phyloP scores from a whole-genome alignment of 1,139 yeast genomes.

The Magnusiomyces fungicola region DNA sequence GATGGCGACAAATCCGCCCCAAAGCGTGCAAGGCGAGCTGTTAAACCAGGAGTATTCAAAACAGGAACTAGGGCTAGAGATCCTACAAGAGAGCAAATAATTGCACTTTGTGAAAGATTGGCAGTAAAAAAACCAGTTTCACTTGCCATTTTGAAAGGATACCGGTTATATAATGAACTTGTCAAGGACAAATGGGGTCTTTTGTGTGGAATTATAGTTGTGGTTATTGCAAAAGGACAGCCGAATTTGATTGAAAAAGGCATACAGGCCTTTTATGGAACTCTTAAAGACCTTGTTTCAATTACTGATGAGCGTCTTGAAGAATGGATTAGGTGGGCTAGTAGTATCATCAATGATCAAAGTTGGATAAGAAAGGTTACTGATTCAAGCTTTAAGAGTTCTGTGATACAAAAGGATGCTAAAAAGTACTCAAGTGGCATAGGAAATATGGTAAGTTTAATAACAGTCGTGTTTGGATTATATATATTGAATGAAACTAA shows the following conservation, averaged over 20 bases:
- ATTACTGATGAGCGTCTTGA: constrained; percentile 19
- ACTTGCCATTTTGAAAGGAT: constrained; percentile 30
- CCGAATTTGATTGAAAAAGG: constrained; percentile 22
- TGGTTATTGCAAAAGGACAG: constrained; percentile 28
- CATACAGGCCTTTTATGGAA: constrained; percentile 13
- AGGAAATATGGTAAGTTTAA: constrained; percentile 26
- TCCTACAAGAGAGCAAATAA: constrained; percentile 22
- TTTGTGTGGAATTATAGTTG: constrained; percentile 30
- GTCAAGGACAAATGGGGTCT: constrained; percentile 35
- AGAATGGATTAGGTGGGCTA: constrained; percentile 33
- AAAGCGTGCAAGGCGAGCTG: constrained; percentile 11
- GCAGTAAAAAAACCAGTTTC: constrained; percentile 21
- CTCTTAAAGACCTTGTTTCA: constrained; percentile 4
- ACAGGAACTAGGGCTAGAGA: constrained; percentile 21
- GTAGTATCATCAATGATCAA: constrained; percentile 31
- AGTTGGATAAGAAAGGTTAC: constrained; percentile 31
- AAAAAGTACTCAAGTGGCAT: constrained; percentile 24
- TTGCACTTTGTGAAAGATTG: constrained; percentile 21
- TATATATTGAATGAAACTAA: background rate
- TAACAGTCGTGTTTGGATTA: constrained; percentile 6
- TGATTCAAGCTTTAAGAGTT: constrained; percentile 19
- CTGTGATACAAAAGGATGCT: constrained; percentile 16
- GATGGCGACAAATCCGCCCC: background rate
- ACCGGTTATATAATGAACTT: constrained; percentile 26
- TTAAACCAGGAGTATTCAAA: constrained; percentile 10